phyloP scores from a whole-genome alignment of 768 basidiomycete species.

The Xerocomellus chrysenteron region DNA sequence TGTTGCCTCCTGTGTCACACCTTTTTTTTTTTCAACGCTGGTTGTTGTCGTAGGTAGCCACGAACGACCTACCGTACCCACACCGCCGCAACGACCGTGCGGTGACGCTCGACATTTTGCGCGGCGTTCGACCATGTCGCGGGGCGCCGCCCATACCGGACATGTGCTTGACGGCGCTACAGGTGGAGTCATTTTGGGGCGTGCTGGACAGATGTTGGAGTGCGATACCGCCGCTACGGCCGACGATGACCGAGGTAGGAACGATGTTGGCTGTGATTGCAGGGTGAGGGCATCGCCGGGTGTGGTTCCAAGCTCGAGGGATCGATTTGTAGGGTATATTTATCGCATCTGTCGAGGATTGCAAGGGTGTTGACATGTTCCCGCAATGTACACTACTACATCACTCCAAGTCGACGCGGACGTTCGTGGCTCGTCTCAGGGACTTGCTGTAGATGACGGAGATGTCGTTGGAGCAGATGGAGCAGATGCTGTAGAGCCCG shows the following conservation, averaged over 20 bases:
- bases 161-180: slow-evolving; percentile 11
- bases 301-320: too few relatives aligned
- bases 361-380: not conserved
- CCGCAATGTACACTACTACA: not conserved
- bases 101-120: slow-evolving; percentile 54
- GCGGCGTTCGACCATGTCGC: slow-evolving; percentile 48
- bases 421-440: not conserved
- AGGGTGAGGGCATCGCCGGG: not conserved
- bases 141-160: slow-evolving; percentile 25
- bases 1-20: too few relatives aligned
- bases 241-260: slow-evolving; percentile 42
- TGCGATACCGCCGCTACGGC: slow-evolving; percentile 36
- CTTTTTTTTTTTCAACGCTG: too few relatives aligned
- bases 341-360: not conserved
- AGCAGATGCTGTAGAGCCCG: not conserved
- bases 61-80: slow-evolving; percentile 51
- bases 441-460: not conserved
- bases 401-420: not conserved
- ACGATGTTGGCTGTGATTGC: slow-evolving; percentile 9
- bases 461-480: not conserved
- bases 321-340: not conserved
- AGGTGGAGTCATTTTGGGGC: slow-evolving; percentile 42
- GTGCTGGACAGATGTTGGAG: slow-evolving; percentile 49
- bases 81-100: slow-evolving; percentile 55
- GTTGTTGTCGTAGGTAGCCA: slow-evolving; percentile 40